Conservation (phyloP, 2,329 filamentous ascomycete genomes). For the Pseudogymnoascus pannorum region DNA sequence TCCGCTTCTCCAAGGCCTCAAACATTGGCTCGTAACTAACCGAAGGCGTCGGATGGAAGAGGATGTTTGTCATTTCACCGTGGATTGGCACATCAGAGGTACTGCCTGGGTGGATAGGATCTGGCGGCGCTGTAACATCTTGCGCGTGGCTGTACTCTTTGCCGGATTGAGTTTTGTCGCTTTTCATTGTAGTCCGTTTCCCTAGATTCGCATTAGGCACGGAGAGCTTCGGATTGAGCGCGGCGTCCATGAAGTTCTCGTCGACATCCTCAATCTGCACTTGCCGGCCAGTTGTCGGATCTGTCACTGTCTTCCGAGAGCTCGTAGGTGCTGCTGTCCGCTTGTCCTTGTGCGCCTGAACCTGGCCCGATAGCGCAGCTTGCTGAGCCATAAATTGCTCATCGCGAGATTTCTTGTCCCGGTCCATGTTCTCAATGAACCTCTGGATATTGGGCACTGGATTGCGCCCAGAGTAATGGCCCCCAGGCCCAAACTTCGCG, state of each 20-base stretch:
- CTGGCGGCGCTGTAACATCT: constrained; percentile 84
- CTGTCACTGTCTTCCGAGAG: constrained; percentile 58
- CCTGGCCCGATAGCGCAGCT: constrained; percentile 29
- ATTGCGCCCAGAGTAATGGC: constrained; percentile 77
- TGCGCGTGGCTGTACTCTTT: constrained; percentile 78
- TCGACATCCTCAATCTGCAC: constrained; percentile 80
- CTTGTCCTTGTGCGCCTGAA: constrained; percentile 38
- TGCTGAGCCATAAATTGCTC: constrained; percentile 56
- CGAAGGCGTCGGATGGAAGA: constrained; percentile 90
- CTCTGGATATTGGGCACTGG: constrained; percentile 82
- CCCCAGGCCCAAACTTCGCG: constrained; percentile 36
- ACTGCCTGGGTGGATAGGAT: constrained; percentile 70
- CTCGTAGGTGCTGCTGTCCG: constrained; percentile 25
- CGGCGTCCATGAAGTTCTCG: constrained; percentile 59
- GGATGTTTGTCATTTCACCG: constrained; percentile 91
- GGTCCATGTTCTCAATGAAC: constrained; percentile 72
- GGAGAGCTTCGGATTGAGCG: constrained; percentile 68
- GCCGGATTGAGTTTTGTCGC: constrained; percentile 61
- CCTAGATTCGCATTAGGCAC: constrained; percentile 85
- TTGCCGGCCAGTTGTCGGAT: constrained; percentile 80
- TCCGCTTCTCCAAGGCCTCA: constrained; percentile 63
- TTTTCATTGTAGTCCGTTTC: constrained; percentile 65
- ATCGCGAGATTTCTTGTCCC: constrained; percentile 70
- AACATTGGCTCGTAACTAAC: constrained; percentile 89
- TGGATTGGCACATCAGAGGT: constrained; percentile 94